Conservation (phyloP, 768 basidiomycete genomes). For the Aureoboletus auriporus region DNA sequence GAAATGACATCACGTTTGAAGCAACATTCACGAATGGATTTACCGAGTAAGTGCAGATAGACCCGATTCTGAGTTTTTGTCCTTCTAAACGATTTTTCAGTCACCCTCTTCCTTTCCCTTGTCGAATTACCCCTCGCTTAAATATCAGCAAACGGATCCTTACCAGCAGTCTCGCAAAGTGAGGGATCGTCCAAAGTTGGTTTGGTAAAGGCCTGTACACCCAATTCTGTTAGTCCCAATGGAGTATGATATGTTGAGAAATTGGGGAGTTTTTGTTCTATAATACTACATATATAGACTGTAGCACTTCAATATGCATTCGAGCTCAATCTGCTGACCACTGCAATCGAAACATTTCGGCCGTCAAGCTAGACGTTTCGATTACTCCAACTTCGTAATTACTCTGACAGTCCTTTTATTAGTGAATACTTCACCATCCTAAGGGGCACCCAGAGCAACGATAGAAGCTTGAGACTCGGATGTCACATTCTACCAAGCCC, state of each 20-base stretch:
- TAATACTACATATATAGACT: no score
- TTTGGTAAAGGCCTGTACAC: no score
- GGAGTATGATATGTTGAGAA: no score
- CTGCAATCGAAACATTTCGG: constrained; percentile 2
- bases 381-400: background rate
- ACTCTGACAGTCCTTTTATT: constrained; percentile 9
- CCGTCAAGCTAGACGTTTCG: background rate
- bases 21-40: background rate
- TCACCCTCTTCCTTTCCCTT: background rate
- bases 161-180: background rate
- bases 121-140: background rate
- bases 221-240: no score
- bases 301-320: no score
- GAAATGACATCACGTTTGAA: background rate
- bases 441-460: constrained; percentile 34
- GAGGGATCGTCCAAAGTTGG: background rate
- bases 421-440: constrained; percentile 35
- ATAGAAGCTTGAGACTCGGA: constrained; percentile 28
- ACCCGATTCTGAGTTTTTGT: background rate
- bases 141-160: background rate
- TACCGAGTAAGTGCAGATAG: background rate
- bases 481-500: no score
- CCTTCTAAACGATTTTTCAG: background rate
- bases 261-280: no score
- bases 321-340: constrained; percentile 25